phyloP scores from a whole-genome alignment of 2,329 filamentous ascomycete species.

The Diaporthe vexans region DNA sequence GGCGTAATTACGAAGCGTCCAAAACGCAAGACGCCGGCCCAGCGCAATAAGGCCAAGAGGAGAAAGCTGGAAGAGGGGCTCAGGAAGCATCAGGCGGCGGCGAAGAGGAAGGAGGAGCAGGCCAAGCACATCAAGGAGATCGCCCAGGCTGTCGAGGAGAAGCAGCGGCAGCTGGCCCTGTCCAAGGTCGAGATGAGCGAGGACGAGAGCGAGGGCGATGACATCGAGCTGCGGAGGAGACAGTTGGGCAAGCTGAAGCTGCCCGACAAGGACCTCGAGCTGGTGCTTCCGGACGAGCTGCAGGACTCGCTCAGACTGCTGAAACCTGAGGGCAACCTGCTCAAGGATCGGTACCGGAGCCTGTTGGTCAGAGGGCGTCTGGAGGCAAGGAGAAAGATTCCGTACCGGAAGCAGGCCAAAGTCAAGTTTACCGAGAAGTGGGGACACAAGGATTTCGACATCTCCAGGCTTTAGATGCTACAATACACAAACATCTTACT shows the following conservation, averaged over 20 bases:
- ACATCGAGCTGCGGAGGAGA: slow-evolving; percentile 76
- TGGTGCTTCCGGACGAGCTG: slow-evolving; percentile 86
- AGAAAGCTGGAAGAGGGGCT: slow-evolving; percentile 88
- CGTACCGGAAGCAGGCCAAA: slow-evolving; percentile 86
- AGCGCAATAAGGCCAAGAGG: slow-evolving; percentile 89
- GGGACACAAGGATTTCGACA: slow-evolving; percentile 93
- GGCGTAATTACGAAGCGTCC: slow-evolving; percentile 81
- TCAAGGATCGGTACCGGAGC: slow-evolving; percentile 92
- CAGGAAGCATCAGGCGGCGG: slow-evolving; percentile 80
- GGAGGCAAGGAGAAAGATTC: slow-evolving; percentile 83
- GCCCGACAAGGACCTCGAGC: slow-evolving; percentile 83
- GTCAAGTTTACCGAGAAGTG: slow-evolving; percentile 93
- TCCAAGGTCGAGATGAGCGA: slow-evolving; percentile 60
- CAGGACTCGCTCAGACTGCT: slow-evolving; percentile 84
- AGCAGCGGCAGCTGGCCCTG: slow-evolving; percentile 65
- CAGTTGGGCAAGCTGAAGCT: slow-evolving; percentile 81
- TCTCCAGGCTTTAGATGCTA: slow-evolving; percentile 49
- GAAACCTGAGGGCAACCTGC: slow-evolving; percentile 94
- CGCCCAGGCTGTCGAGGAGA: slow-evolving; percentile 71
- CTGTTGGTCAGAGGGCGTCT: slow-evolving; percentile 90
- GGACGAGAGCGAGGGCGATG: slow-evolving; percentile 69
- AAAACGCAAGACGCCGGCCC: slow-evolving; percentile 85
- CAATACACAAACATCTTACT: background rate
- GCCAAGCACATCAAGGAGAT: slow-evolving; percentile 79
- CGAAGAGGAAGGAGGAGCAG: slow-evolving; percentile 81